These are phyloP conservation scores for Grammothele lineata DNA, from an alignment of 768 basidiomycete species.

Conservation along the genomic window DNA sequence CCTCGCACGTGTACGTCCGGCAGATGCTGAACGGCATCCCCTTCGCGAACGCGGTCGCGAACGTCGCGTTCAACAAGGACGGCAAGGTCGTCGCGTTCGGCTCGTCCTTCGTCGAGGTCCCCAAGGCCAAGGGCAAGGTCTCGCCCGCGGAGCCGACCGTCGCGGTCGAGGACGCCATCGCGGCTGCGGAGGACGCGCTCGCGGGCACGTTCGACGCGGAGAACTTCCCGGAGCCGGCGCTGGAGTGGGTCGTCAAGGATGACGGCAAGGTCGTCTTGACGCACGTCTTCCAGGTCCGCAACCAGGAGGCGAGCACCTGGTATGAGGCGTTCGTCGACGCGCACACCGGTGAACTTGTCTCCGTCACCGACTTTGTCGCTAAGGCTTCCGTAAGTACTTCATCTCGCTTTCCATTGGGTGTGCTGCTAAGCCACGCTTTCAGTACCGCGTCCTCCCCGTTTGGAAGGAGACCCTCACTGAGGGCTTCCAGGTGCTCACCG, in stretches of 20 bases:
- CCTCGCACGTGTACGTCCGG: slow-evolving; percentile 20
- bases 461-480: slow-evolving; percentile 46
- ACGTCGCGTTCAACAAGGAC: slow-evolving; percentile 38
- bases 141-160: slow-evolving; percentile 35
- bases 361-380: slow-evolving; percentile 50
- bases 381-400: slow-evolving; percentile 34
- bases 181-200: slow-evolving; percentile 34
- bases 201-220: slow-evolving; percentile 31
- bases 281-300: slow-evolving; percentile 40
- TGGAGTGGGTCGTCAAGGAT: slow-evolving; percentile 38
- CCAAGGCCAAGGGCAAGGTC: slow-evolving; percentile 22
- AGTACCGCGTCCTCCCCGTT: slow-evolving; percentile 49
- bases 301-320: slow-evolving; percentile 41
- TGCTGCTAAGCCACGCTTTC: background rate
- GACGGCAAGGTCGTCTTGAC: slow-evolving; percentile 37
- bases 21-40: slow-evolving; percentile 30
- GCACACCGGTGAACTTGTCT: slow-evolving; percentile 45
- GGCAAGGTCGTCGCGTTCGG: slow-evolving; percentile 42
- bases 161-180: slow-evolving; percentile 31
- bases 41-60: slow-evolving; percentile 39
- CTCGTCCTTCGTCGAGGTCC: slow-evolving; percentile 39
- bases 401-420: background rate
- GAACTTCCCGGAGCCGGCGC: slow-evolving; percentile 33
- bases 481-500: slow-evolving; percentile 43
- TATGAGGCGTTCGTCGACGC: slow-evolving; percentile 59